Base-by-base conservation (phyloP, 1,284 basidiomycete genomes). In the Ceratobasidium sp. region DNA sequence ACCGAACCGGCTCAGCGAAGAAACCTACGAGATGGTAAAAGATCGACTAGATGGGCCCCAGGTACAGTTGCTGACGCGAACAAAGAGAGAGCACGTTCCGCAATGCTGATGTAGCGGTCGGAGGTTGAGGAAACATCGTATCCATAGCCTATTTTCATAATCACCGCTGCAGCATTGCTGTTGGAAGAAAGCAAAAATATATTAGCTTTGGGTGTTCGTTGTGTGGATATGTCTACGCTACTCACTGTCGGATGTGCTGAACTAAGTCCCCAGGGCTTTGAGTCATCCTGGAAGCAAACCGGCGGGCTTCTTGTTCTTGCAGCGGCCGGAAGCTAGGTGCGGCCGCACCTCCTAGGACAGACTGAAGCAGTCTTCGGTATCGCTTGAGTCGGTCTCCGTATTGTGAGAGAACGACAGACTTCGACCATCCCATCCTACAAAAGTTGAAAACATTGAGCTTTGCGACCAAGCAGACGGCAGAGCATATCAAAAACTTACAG, bases 351-450 rank as follows among this genome's bases (percentile, higher is more conserved):
- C 38, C 67, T 11, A 70, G 46, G 2, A 70, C 67, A 9, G 67
- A 70, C 54, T 70, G 67, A 38, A 70, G 67, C 32, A 70, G n/a
- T 18, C 26, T 70, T 47, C 67, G 67, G 50, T 70, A 70, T 18
- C 67, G 54, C 43, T 49, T 70, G 6, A 70, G 67, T 50, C 67
- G 28, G 54, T 70, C 67, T n/a, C 67, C 67, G n/a, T 70, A 70
- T 28, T 70, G 67, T 21, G 67, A 70, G 6, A 70, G 50, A 18
- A 70, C 67, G 14, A 70, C 67, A 1, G 67, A 70, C 28, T 70
- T 70, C 8, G 67, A 70, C 67, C 67, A 70, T 35, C 67, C 67
- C 67, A 70, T 70, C 1, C 67, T 70, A 21, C 23, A 58, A 28
- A 58, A 9, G n/a, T n/a, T 30, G n/a, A 23, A 26, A 30, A 16